phyloP scores from a whole-genome alignment of 2,329 filamentous ascomycete species.

The Penicillium nordicum region DNA sequence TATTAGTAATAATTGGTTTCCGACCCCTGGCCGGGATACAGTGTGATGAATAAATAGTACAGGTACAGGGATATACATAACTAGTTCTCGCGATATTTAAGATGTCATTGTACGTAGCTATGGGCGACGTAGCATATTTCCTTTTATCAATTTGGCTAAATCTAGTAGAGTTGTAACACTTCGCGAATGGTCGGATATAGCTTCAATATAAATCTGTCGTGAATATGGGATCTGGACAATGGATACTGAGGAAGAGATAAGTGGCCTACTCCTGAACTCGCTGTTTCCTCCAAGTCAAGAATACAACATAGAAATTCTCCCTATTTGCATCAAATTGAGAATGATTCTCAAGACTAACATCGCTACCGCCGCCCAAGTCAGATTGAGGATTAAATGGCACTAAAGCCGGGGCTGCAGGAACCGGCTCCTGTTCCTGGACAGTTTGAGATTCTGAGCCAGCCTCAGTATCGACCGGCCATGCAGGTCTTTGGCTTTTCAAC shows the following conservation, averaged over 20 bases:
- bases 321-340: neutral
- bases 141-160: too few relatives aligned
- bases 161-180: too few relatives aligned
- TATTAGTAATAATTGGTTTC: too few relatives aligned
- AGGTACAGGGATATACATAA: too few relatives aligned
- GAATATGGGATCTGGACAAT: neutral
- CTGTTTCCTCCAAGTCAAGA: conserved; percentile 1
- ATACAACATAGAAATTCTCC: conserved; percentile 1
- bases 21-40: too few relatives aligned
- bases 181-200: too few relatives aligned
- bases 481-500: neutral
- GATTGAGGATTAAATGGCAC: neutral
- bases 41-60: too few relatives aligned
- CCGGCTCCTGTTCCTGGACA: neutral
- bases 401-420: neutral
- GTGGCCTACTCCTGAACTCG: neutral
- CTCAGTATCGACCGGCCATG: neutral
- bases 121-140: too few relatives aligned
- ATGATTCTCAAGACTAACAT: neutral
- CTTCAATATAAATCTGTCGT: too few relatives aligned
- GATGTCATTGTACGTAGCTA: too few relatives aligned
- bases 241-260: neutral
- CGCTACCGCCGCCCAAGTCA: too few relatives aligned
- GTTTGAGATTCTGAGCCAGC: neutral
- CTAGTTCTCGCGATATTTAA: too few relatives aligned